Conservation (phyloP, 1,284 basidiomycete genomes). For the Earliella scabrosa region DNA sequence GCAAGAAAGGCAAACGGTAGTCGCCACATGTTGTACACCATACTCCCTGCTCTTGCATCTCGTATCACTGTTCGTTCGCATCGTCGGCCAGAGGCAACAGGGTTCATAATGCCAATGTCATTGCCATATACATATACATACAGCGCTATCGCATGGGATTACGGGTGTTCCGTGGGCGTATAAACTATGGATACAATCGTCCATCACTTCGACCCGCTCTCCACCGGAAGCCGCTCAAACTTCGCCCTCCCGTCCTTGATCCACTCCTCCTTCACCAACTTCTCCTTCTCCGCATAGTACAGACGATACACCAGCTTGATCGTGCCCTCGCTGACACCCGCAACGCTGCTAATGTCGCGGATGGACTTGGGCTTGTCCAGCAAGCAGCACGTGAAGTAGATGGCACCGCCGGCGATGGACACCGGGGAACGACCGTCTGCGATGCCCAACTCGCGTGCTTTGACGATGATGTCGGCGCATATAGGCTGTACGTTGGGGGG, state of each 20-base stretch:
- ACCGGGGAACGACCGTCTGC: constrained; percentile 94
- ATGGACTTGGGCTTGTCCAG: constrained; percentile 77
- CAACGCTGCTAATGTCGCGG: constrained; percentile 91
- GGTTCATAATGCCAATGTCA: constrained; percentile 15
- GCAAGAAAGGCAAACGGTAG: constrained; percentile 27
- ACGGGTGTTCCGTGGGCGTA: constrained; percentile 1
- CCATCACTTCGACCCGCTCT: constrained; percentile 33
- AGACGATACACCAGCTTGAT: constrained; percentile 87
- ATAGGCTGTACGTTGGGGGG: constrained; percentile 83
- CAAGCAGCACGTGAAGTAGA: constrained; percentile 90
- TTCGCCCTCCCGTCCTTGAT: constrained; percentile 77
- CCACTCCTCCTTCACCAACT: constrained; percentile 83
- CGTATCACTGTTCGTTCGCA: neutral
- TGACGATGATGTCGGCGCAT: constrained; percentile 84
- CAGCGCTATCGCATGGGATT: constrained; percentile 15
- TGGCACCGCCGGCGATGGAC: constrained; percentile 94
- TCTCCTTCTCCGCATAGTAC: constrained; percentile 71
- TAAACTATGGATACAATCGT: constrained; percentile 13
- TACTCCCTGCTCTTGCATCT: neutral
- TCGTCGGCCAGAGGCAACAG: neutral
- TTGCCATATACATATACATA: constrained; percentile 26
- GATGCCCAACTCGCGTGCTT: constrained; percentile 83
- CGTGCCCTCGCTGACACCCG: constrained; percentile 96
- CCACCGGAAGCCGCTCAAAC: constrained; percentile 49
- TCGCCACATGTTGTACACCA: neutral